Base-by-base conservation (phyloP, 2,329 filamentous ascomycete species). In the Sporothrix brunneoviolacea region DNA sequence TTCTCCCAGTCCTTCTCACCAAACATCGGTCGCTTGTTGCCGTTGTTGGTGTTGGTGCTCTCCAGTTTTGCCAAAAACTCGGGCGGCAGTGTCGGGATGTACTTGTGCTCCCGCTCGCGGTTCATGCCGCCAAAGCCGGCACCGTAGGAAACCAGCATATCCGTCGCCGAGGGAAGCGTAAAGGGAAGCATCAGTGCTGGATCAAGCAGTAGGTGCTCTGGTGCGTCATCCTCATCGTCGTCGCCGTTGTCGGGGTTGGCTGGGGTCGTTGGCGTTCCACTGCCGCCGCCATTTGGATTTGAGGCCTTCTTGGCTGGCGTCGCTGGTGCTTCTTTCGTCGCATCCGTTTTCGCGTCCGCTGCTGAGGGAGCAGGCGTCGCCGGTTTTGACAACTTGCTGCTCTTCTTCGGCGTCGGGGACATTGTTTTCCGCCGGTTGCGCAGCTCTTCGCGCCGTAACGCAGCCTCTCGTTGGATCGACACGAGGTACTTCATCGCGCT, bases 111-210 rank as follows among this genome's bases (percentile, higher is more conserved):
- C 51, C 90, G 78, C 68, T 97, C 93, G 55, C 86, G 79, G 69
- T 98, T 95, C 41, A 93, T 73, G 0, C 93, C 93, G 5, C 93
- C 93, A 62, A 97, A 93, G 0, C 93, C 93, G 12, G 93, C 91
- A 1, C 93, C 93, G 62, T 94, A 98, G 58, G 84, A 91, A 42
- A 98, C 82, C 42, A 97, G 77, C 93, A 98, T 98, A 66, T 98
- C 93, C 22, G 91, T 97, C 51, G 89, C 93, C 2, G 91, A 95
- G 2, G 93, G 93, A 24, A 98, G 74, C n/a, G 86, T 86, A 65
- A 98, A 98, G 0, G 93, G 93, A 22, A 98, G 77, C 78, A 96
- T 95, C 53, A 95, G 74, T 3, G 91, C 87, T 3, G 91, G 89
- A 62, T 97, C 91, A 48, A 97, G 70, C 38, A 96, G 80, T 32